Evolutionary conservation across 1,284 basidiomycete genomes (phyloP).

Genomic region (Trichosporon sp.): DNA sequence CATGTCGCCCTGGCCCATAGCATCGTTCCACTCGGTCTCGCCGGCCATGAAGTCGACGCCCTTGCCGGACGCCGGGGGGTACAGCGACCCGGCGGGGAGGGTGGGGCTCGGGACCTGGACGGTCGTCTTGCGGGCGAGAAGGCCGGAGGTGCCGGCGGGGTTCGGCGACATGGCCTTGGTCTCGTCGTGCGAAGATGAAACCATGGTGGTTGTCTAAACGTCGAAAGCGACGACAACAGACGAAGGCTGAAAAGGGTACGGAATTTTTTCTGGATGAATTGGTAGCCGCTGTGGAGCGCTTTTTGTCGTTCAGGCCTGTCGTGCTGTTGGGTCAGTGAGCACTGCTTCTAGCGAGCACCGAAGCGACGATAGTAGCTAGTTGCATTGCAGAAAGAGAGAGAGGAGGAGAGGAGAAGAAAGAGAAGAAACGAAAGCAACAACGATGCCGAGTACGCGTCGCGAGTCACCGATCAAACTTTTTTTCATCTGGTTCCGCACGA

Average conservation of each 20-base stretch:
- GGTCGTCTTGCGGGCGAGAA: conserved; percentile 23
- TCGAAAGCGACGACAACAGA: background rate
- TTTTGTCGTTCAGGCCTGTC: background rate
- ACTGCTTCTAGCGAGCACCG: conserved; percentile 3
- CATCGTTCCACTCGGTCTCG: conserved; percentile 41
- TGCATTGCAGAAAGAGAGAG: conserved; percentile 13
- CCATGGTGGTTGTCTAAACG: conserved; percentile 15
- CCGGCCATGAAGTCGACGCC: conserved; percentile 46
- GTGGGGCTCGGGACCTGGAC: background rate
- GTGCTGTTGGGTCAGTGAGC: background rate
- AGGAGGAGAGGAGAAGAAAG: conserved; percentile 8
- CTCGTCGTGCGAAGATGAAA: conserved; percentile 19
- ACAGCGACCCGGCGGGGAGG: conserved; percentile 36
- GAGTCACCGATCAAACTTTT: background rate
- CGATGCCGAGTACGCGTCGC: conserved; percentile 4
- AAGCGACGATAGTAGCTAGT: conserved; percentile 1
- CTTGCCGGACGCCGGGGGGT: conserved; percentile 45
- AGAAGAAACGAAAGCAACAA: conserved; percentile 23
- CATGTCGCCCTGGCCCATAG: conserved; percentile 50
- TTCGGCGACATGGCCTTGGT: conserved; percentile 5
- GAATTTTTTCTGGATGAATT: background rate
- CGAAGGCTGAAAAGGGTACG: background rate
- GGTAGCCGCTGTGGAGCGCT: background rate
- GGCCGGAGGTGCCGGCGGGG: conserved; percentile 15
- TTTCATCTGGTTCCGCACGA: background rate